Evolutionary conservation across 140 eudicot species (phyloP).

Genomic region (Bidens hawaiensis): DNA sequence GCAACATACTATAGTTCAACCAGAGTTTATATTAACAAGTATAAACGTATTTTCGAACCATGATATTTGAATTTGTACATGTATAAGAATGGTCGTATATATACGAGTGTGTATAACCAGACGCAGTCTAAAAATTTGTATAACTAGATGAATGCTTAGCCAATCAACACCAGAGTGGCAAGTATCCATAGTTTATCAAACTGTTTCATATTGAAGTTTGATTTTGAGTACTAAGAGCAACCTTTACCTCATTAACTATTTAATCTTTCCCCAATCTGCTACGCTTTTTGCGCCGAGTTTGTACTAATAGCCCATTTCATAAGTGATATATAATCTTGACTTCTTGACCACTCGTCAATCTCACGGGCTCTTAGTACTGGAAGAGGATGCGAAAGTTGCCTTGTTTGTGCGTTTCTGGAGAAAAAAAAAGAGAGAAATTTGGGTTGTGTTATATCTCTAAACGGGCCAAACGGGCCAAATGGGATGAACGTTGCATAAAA

Average conservation of each 20-base stretch:
- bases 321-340: conserved; percentile 71
- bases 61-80: conserved; percentile 13
- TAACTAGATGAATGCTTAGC: conserved; percentile 17
- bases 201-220: neutral
- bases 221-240: conserved; percentile 2
- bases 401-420: conserved; percentile 91
- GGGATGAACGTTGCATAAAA: neutral
- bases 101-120: conserved; percentile 9
- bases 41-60: conserved; percentile 12
- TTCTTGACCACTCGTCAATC: conserved; percentile 97
- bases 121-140: neutral
- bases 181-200: conserved; percentile 15
- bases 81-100: conserved; percentile 1
- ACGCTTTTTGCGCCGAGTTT: conserved; percentile 40
- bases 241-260: conserved; percentile 9
- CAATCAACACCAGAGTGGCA: conserved; percentile 19
- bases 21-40: conserved; percentile 7
- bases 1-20: conserved; percentile 2
- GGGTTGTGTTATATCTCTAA: neutral
- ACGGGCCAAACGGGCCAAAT: neutral
- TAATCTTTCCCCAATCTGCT: conserved; percentile 20
- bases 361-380: conserved; percentile 98
- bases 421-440: neutral
- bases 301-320: conserved; percentile 52
- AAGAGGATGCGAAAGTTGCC: conserved; percentile 96